Evolutionary conservation across 176 grass and related monocot genomes (phyloP), one percentile per base, ranked within the genome.

Genomic region (Rhynchospora pubera): DNA sequence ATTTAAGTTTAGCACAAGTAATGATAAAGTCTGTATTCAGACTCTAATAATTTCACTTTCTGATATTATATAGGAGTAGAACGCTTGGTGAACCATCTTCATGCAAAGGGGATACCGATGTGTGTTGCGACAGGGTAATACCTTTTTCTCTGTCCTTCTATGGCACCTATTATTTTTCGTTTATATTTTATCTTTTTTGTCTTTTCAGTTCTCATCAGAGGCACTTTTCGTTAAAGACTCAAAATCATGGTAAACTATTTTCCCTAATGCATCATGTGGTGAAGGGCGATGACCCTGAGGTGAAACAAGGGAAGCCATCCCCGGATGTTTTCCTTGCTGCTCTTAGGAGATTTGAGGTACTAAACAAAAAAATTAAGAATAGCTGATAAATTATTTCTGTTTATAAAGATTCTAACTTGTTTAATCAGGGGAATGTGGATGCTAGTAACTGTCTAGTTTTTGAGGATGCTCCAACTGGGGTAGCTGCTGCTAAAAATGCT

Each of bases 241-340:
- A 93, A 84, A 98, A 94, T 65, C 95, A 98, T 70, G 85, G 88
- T 46, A 89, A 98, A 88, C 57, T 94, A 79, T 90, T 98, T 84
- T 53, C 83, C 45, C 19, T 88, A 70, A 98, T 94, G 92, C 88
- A 94, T 87, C 95, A 98, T 83, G 79, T 91, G 66, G 92, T 94
- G 52, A 94, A 91, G 87, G 95, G 92, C 22, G 92, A 94, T 87
- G 92, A 94, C 80, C 90, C 90, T 5, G 90, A 94, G 68, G 95
- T 98, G 63, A 98, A 93, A 84, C 58, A 84, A 80, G 92, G 90
- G 42, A 98, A 98, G 77, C 92, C 95, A 79, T 93, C 92, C 89
- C 95, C 95, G 80, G 95, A 94, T 84, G 81, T 98, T 84, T 98
- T 98, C 78, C 92, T 94, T 79, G 87, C 90, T 77, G 92, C 96